phyloP scores from a whole-genome alignment of 352 stramenopile genomes.

The Globisporangium takayamanum region DNA sequence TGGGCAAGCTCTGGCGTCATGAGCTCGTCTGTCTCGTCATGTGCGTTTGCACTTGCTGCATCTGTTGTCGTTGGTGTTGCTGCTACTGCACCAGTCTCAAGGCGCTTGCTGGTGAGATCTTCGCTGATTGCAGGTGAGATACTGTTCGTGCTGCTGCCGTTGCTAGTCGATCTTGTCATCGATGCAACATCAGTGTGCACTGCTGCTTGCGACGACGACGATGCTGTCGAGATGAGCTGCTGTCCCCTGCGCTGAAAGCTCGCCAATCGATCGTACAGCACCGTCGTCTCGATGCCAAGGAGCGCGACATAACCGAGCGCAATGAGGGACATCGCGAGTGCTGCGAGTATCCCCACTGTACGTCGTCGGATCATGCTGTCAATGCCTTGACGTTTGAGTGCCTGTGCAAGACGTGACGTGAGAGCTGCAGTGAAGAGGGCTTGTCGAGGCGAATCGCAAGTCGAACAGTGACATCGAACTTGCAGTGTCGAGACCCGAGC shows the following conservation, averaged over 20 bases:
- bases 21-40: neutral
- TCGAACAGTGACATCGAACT: no score
- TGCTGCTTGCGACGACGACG: neutral
- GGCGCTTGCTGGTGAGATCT: no score
- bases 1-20: slow-evolving; percentile 2
- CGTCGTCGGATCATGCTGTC: neutral
- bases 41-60: neutral
- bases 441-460: no score
- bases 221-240: neutral
- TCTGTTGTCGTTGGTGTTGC: neutral
- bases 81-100: no score
- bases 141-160: neutral
- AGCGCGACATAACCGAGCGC: slow-evolving; percentile 1
- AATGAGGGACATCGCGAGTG: neutral
- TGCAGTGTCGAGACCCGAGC: no score
- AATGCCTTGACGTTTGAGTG: neutral
- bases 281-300: neutral
- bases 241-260: neutral
- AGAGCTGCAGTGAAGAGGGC: neutral
- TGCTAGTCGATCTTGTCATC: neutral
- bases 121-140: no score
- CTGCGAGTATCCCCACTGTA: neutral
- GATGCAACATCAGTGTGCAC: neutral
- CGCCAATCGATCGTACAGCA: neutral
- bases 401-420: neutral